phyloP scores from a whole-genome alignment of 2,329 filamentous ascomycete species.

The Colletotrichum euphorbiae region DNA sequence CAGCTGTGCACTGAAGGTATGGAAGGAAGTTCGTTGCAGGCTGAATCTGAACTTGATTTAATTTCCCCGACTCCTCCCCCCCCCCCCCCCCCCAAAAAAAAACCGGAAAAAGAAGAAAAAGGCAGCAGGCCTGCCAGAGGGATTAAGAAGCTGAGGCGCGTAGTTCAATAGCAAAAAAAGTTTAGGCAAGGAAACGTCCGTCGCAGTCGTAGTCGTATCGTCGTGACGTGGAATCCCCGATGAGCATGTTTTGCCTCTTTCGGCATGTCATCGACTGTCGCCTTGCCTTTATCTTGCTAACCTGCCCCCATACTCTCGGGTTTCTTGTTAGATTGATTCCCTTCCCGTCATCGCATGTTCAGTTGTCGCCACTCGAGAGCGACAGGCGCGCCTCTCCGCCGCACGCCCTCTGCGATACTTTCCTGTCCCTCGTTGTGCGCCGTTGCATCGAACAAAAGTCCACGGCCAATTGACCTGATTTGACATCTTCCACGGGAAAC shows the following conservation, averaged over 20 bases:
- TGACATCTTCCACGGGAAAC: slow-evolving; percentile 20
- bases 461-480: slow-evolving; percentile 31
- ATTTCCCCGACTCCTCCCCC: background rate
- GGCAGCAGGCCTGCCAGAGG: background rate
- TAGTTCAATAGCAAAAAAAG: background rate
- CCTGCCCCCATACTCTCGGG: background rate
- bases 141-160: background rate
- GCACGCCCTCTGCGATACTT: slow-evolving; percentile 12
- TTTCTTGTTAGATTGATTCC: background rate
- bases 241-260: slow-evolving; percentile 2
- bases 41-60: background rate
- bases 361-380: slow-evolving; percentile 3
- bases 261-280: background rate
- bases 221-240: background rate
- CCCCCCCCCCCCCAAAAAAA: no score
- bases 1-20: background rate
- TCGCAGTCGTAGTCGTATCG: slow-evolving; percentile 13
- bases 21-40: slow-evolving; percentile 3
- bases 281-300: background rate
- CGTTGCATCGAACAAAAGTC: slow-evolving; percentile 19
- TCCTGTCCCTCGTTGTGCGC: slow-evolving; percentile 3
- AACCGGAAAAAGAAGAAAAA: no score
- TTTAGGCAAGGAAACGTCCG: slow-evolving; percentile 13
- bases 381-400: background rate
- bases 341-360: slow-evolving; percentile 16